Base-by-base conservation (phyloP, 169 alveolate genomes). In the Blepharisma undulans region DNA sequence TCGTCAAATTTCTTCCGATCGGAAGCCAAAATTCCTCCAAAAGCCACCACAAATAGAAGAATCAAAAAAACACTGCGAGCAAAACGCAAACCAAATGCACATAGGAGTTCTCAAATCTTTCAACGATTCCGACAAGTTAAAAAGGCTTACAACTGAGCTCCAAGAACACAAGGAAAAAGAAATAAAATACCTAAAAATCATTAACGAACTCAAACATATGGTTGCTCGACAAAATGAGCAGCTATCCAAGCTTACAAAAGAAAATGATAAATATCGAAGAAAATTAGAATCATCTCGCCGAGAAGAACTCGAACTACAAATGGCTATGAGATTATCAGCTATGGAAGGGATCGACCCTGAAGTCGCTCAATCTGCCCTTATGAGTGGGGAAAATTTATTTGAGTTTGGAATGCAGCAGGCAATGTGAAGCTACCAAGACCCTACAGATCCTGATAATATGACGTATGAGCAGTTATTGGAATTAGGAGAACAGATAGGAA, bases 401-500 rank as follows among this genome's bases (percentile, higher is more conserved):
- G 66, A 5, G 66, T 18, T 48, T 48, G 66, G 66, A 48, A 48
- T 48, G 3, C 66, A 48, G 66, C 66, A 74, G 81, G 33, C 30
- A 10, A 29, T 74, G 81, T 27, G 81, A 27, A 74, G 81, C 48
- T 27, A 74, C 18, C 33, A 27, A 29, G 81, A 25, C 94, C 94
- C 1, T 90, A 48, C 66, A 48, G 66, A 95, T 82, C 96, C 96
- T 2, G 97, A 95, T 84, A 72, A 61, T 19, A 95, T 95, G 97
- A 92, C 94, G 34, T 95, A 95, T 87, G 97, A 95, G 61, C 95
- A 95, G 89, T 91, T 95, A 76, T 76, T 93, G 30, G 95, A 91
- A 78, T 79, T 95, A 18, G 95, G 92, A 34, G 97, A 95, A 80
- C 77, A 84, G 77, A 90, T 95, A n/a, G 97, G 97, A 72, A 90